Evolutionary conservation across 805 yeast genomes (phyloP), one percentile per base, ranked within the genome.

Genomic region (Ogataea glucozyma): DNA sequence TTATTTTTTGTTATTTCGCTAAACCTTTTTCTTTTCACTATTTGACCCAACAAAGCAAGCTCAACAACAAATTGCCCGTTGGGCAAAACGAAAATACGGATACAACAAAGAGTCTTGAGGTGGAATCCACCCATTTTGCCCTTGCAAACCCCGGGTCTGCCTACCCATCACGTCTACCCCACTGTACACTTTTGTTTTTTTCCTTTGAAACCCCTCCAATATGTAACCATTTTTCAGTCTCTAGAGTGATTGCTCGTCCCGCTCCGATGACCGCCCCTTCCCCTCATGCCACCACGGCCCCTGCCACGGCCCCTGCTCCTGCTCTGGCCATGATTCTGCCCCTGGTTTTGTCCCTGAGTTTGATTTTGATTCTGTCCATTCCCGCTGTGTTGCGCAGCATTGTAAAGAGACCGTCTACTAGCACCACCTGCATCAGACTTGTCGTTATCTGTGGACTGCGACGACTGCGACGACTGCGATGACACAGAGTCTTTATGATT

Each of bases 391-490:
- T n/a, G n/a, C n/a, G n/a, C n/a, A n/a, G n/a, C n/a, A n/a, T n/a
- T n/a, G n/a, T n/a, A n/a, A n/a, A n/a, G n/a, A n/a, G 26, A 22
- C 10, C 10, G 11, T 22, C 26, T 22, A 8, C 26, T 22, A 11
- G 10, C 11, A 11, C 10, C 10, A 22, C 10, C 7, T 7, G 7
- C 26, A 7, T 7, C 13, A n/a, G 13, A 17, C 18, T 23, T 20
- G 8, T 31, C 31, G 23, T 26, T 27, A 38, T 34, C 12, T 30
- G 16, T n/a, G 8, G 33, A 16, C 11, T 20, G 31, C 13, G 38
- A 32, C 9, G 41, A 36, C 18, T 31, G 35, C 18, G 46, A 31
- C 6, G 46, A 42, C 13, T 18, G 38, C 26, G 33, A 36, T 4
- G 38, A 35, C 12, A 23, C 5, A 13, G 31, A 23, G 10, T 26